Base-by-base conservation (phyloP, 208 protist species). In the Trypanosoma platydactyli region DNA sequence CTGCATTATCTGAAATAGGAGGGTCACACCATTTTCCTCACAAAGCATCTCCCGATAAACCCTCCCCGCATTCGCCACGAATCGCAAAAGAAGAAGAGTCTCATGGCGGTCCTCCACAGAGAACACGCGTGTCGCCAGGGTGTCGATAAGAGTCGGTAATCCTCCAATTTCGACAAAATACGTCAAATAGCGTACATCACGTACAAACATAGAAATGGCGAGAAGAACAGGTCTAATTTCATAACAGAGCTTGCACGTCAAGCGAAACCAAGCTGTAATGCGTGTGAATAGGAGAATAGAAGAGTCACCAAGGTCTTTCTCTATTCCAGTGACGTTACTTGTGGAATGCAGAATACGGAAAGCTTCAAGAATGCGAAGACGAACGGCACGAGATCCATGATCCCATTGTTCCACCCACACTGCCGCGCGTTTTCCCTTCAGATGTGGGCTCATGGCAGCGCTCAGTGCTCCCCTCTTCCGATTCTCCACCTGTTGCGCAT, bases 31-130 rank as follows among this genome's bases (percentile, higher is more conserved):
- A 22, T 83, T 76, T 54, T 77, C 78, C 41, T 94, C 87, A 49
- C 84, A 88, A 16, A 96, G 75, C 86, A 96, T 90, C 73, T 96
- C 91, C 5, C 91, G 79, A 60, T 94, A 96, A 20, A 94, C 87
- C 5, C 91, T 80, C 27, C 91, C 91, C 5, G 83, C 79, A 68
- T 96, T 94, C 29, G 79, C 80, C 30, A 94, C 79, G 71, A 86
- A 86, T 46, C 94, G 56, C 22, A 96, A 76, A 55, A 96, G 73
- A 44, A 84, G 65, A 40, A 84, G 58, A 20, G 82, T 80, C 30
- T 77, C 76, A 11, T 64, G 45, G 6, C 84, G 80, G 56, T 94
- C 89, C 11, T 81, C 75, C 11, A 59, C 49, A 4, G 15, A 51
- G 22, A 87, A 53, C 18, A 50, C 20, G 29, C 58, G 42, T 5